A percentile compares a stretch with the other conserved stretches of the same genome.
These are phyloP conservation scores for Lipomyces oligophaga DNA, from an alignment of 805 yeast species.

Conservation along the genomic window DNA sequence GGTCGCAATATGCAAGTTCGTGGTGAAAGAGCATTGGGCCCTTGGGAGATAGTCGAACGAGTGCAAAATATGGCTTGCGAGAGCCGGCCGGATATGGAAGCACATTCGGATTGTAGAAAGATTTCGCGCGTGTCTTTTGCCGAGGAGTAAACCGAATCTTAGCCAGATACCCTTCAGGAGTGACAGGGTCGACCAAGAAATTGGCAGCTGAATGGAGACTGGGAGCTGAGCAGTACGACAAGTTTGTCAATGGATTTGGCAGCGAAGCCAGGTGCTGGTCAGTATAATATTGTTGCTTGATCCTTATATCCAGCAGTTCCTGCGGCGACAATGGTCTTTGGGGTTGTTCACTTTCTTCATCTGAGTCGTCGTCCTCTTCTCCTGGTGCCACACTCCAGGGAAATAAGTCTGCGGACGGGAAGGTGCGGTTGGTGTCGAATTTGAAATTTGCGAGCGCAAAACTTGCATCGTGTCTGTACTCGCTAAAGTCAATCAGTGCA, in stretches of 20 bases:
- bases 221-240: constrained; percentile 5
- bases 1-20: constrained; percentile 20
- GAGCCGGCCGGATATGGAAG: constrained; percentile 17
- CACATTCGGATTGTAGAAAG: constrained; percentile 22
- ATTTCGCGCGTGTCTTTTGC: background rate
- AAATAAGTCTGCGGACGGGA: too few species aligned
- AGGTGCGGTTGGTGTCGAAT: too few species aligned
- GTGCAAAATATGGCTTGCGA: constrained; percentile 7
- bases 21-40: constrained; percentile 4
- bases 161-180: constrained; percentile 9
- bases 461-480: too few species aligned
- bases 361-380: too few species aligned
- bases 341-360: too few species aligned
- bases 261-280: background rate
- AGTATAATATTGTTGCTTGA: constrained; percentile 2
- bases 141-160: constrained; percentile 1
- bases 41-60: constrained; percentile 8
- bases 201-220: constrained; percentile 1
- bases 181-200: constrained; percentile 1
- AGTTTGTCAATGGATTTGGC: constrained; percentile 2
- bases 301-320: too few species aligned
- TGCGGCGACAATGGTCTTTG: too few species aligned
- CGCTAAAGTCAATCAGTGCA: too few species aligned
- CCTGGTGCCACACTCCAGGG: too few species aligned
- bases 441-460: too few species aligned